Evolutionary conservation across 2,329 filamentous ascomycete species (phyloP).

Genomic region (Botrytis cinerea): DNA sequence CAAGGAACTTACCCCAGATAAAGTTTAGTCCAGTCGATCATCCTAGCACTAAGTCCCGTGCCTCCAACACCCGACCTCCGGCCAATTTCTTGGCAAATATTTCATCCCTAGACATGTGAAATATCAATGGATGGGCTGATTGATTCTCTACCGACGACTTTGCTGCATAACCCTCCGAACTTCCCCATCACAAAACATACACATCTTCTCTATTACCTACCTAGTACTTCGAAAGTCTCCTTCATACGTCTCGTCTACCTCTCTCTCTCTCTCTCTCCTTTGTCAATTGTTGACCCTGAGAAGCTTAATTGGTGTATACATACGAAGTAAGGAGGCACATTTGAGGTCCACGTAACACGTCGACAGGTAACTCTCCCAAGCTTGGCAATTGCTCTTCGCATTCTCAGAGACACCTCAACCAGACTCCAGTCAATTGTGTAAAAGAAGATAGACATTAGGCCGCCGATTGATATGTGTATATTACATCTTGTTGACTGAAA

Average conservation of each 20-base stretch:
- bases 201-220: not conserved
- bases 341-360: conserved; percentile 7
- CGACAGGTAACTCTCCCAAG: conserved; percentile 14
- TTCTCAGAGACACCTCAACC: conserved; percentile 1
- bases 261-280: not conserved
- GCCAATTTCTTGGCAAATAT: conserved; percentile 11
- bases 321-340: conserved; percentile 9
- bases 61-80: conserved; percentile 13
- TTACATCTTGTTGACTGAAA: conserved; percentile 16
- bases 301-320: not conserved
- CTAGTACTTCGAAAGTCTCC: not conserved
- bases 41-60: not conserved
- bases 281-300: not conserved
- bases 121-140: not conserved
- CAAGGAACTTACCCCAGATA: conserved; percentile 19
- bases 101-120: conserved; percentile 17
- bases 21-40: conserved; percentile 14
- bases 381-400: not conserved
- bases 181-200: conserved; percentile 3
- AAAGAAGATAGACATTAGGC: not conserved
- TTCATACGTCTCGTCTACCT: not conserved
- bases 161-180: not conserved
- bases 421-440: not conserved
- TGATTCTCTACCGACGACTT: not conserved
- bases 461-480: not conserved